Evolutionary conservation across 2,329 filamentous ascomycete genomes (phyloP).

Genomic region (Pseudogymnoascus sp.): DNA sequence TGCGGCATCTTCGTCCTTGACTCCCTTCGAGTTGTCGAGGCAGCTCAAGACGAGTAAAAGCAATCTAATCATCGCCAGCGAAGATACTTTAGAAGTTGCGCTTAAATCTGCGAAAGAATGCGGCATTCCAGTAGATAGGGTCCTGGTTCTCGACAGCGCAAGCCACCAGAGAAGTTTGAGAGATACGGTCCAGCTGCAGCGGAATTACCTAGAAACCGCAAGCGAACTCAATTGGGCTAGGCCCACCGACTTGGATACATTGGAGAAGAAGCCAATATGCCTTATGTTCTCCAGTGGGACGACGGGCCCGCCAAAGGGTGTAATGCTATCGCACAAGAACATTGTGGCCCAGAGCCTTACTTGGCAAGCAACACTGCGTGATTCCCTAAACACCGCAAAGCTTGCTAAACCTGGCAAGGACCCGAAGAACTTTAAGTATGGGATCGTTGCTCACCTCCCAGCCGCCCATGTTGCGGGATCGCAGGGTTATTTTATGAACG

Average conservation of each 20-base stretch:
- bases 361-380: slow-evolving; percentile 16
- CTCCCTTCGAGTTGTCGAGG: slow-evolving; percentile 64
- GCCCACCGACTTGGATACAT: slow-evolving; percentile 53
- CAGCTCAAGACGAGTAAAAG: slow-evolving; percentile 68
- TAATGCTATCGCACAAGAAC: slow-evolving; percentile 71
- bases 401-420: background rate
- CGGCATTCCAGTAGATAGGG: slow-evolving; percentile 45
- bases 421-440: background rate
- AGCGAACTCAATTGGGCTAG: slow-evolving; percentile 49
- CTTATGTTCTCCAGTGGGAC: slow-evolving; percentile 77
- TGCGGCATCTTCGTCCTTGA: slow-evolving; percentile 65
- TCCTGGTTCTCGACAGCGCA: slow-evolving; percentile 58
- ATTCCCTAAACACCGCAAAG: background rate
- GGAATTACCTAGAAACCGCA: slow-evolving; percentile 40
- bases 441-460: slow-evolving; percentile 13
- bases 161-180: slow-evolving; percentile 41
- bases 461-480: slow-evolving; percentile 63
- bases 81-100: slow-evolving; percentile 53
- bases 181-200: slow-evolving; percentile 31
- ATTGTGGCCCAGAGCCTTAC: slow-evolving; percentile 55
- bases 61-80: slow-evolving; percentile 57
- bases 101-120: slow-evolving; percentile 56
- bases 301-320: slow-evolving; percentile 79
- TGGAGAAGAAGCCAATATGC: slow-evolving; percentile 52
- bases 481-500: slow-evolving; percentile 10